Evolutionary conservation across 805 yeast genomes (phyloP).

Genomic region (Candida ficus): DNA sequence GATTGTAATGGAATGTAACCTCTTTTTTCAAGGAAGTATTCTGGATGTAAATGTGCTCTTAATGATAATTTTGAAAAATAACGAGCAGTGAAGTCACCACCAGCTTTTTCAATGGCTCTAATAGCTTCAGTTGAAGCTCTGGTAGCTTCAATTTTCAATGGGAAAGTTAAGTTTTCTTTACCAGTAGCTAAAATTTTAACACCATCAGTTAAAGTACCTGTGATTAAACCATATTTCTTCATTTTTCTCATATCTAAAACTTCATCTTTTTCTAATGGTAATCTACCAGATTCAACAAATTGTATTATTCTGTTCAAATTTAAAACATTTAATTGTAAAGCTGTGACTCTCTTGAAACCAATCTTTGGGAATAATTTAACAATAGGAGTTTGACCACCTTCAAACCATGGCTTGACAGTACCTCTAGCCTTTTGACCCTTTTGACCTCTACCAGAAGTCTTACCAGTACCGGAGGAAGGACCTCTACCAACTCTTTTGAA

Average conservation of each 20-base stretch:
- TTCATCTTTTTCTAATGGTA: conserved; percentile 54
- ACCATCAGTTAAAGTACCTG: conserved; percentile 72
- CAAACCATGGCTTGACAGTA: conserved; percentile 87
- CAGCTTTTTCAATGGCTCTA: conserved; percentile 60
- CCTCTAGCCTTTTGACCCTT: conserved; percentile 98
- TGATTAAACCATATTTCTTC: conserved; percentile 66
- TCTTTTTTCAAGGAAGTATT: conserved; percentile 57
- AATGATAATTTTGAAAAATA: conserved; percentile 66
- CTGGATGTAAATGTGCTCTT: conserved; percentile 73
- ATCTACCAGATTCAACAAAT: conserved; percentile 63
- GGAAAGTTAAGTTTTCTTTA: conserved; percentile 42
- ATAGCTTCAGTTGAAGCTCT: conserved; percentile 76
- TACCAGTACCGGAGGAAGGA: conserved; percentile 88
- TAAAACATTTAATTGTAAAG: conserved; percentile 41
- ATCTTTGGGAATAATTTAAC: conserved; percentile 76
- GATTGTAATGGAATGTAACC: conserved; percentile 83
- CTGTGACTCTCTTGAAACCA: conserved; percentile 72
- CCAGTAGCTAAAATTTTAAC: conserved; percentile 77
- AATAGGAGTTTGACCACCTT: conserved; percentile 98
- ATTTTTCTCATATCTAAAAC: conserved; percentile 69
- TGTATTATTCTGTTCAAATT: conserved; percentile 66
- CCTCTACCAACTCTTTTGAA: conserved; percentile 90
- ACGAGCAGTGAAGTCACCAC: conserved; percentile 69
- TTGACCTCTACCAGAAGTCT: conserved; percentile 95
- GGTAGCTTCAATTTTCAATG: conserved; percentile 75